Base-by-base conservation (phyloP, 2,329 filamentous ascomycete genomes). In the Elsinoe necatrix region DNA sequence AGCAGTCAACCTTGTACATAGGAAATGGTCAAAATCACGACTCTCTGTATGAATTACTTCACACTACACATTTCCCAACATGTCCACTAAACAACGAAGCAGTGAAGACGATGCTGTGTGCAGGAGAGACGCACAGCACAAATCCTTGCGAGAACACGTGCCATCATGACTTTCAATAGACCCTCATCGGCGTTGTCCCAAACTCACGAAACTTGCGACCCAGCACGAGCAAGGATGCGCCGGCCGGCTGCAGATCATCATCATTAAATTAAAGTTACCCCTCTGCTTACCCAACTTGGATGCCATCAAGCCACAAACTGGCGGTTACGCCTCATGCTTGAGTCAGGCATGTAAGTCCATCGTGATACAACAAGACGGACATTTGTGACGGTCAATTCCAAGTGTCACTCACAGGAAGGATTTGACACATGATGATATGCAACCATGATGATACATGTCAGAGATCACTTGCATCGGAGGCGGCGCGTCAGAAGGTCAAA, bases 251-350 rank as follows among this genome's bases (percentile, higher is more conserved):
- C 41, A 45, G 41, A 45, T 45, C 41, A 45, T 45, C 5, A 45
- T 45, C n/a, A n/a, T n/a, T n/a, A 42, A 45, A 45, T 25, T 45
- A 25, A 37, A 25, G 41, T 45, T 45, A 45, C 41, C 41, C 41
- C 41, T 45, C 41, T 45, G 41, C 11, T 45, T 45, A 9, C 41
- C 41, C 41, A 45, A 45, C 23, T 9, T 20, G 41, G 41, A 45
- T 25, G n/a, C 20, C 6, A 25, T 45, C 41, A 45, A 45, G 41
- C 41, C 41, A 45, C 41, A 45, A 27, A n/a, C 12, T 25, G 41
- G 20, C 25, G 20, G 21, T 45, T 23, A 18, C 41, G 41, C 41
- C 41, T 45, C 41, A 45, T 12, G 9, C 16, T n/a, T 27, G 41
- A 45, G 41, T 45, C 41, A 45, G 18, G 21, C 4, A 18, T 45